Conservation (phyloP, 305 asterid species). For the Fraxinus xanthoxyloides region DNA sequence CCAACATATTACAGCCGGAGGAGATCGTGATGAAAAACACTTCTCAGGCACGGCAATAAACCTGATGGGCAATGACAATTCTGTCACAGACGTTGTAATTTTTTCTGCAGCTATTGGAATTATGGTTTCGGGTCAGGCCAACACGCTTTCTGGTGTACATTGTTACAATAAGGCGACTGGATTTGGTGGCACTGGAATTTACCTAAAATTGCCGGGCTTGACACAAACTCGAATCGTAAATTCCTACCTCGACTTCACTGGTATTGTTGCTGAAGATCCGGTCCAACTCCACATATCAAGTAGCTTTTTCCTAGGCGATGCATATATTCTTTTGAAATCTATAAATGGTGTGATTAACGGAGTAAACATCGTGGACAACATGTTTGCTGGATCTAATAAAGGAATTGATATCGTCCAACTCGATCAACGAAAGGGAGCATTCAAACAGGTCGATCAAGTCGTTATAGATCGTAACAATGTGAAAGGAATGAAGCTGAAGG, state of each 20-base stretch:
- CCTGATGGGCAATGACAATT: slow-evolving; percentile 68
- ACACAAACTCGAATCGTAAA: slow-evolving; percentile 75
- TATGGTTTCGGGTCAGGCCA: slow-evolving; percentile 65
- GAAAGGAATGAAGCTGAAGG: slow-evolving; percentile 59
- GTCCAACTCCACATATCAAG: slow-evolving; percentile 70
- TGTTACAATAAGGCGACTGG: slow-evolving; percentile 87
- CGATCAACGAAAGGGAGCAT: slow-evolving; percentile 41
- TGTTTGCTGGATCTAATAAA: slow-evolving; percentile 63
- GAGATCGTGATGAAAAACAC: slow-evolving; percentile 47
- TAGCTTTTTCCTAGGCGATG: slow-evolving; percentile 80
- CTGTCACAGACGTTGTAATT: slow-evolving; percentile 66
- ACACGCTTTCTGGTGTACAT: slow-evolving; percentile 66
- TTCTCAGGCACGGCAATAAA: slow-evolving; percentile 73
- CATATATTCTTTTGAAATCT: slow-evolving; percentile 48
- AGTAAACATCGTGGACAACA: slow-evolving; percentile 69
- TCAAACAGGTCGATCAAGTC: slow-evolving; percentile 57
- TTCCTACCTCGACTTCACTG: slow-evolving; percentile 74
- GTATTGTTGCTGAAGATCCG: slow-evolving; percentile 92
- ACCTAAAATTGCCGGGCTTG: slow-evolving; percentile 55
- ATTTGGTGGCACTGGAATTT: slow-evolving; percentile 78
- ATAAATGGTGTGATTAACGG: slow-evolving; percentile 62
- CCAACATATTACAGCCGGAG: slow-evolving; percentile 79
- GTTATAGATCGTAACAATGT: slow-evolving; percentile 57
- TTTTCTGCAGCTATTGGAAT: slow-evolving; percentile 75
- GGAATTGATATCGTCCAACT: slow-evolving; percentile 59